These are phyloP conservation scores for Escallonia herrerae DNA, from an alignment of 129 eudicot genomes.

Conservation along the genomic window DNA sequence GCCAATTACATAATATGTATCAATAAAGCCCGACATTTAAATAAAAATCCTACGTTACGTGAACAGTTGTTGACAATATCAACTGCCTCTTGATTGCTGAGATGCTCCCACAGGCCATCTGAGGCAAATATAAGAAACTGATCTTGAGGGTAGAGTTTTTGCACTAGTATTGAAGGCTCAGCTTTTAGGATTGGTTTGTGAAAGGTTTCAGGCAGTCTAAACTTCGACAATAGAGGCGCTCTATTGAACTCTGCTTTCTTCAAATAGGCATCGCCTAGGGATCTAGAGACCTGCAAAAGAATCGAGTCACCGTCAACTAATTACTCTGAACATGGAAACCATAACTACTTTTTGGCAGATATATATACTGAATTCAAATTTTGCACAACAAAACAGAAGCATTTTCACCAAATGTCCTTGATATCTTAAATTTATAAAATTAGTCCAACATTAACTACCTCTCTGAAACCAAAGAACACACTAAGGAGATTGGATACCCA, in stretches of 20 bases:
- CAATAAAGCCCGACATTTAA: not conserved
- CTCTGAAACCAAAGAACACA: no score
- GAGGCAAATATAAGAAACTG: conserved; percentile 71
- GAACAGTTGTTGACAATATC: conserved; percentile 46
- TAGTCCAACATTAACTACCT: no score
- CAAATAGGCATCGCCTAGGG: conserved; percentile 73
- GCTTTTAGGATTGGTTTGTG: conserved; percentile 47
- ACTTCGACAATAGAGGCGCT: conserved; percentile 48
- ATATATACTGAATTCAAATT: no score
- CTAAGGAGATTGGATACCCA: no score
- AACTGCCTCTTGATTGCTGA: conserved; percentile 67
- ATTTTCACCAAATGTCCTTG: no score
- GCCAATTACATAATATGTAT: not conserved
- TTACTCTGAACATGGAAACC: no score
- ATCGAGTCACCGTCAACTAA: conserved; percentile 1
- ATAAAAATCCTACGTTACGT: conserved; percentile 39
- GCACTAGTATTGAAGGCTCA: conserved; percentile 52
- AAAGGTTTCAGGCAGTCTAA: conserved; percentile 42
- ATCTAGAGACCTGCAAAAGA: conserved; percentile 61
- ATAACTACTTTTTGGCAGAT: no score
- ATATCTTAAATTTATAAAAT: no score
- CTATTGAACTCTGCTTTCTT: conserved; percentile 58
- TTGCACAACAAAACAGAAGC: no score
- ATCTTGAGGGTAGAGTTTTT: conserved; percentile 48
- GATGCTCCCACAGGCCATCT: conserved; percentile 87